Base-by-base conservation (phyloP, 306 rosid species). In the Rosa rugosa region DNA sequence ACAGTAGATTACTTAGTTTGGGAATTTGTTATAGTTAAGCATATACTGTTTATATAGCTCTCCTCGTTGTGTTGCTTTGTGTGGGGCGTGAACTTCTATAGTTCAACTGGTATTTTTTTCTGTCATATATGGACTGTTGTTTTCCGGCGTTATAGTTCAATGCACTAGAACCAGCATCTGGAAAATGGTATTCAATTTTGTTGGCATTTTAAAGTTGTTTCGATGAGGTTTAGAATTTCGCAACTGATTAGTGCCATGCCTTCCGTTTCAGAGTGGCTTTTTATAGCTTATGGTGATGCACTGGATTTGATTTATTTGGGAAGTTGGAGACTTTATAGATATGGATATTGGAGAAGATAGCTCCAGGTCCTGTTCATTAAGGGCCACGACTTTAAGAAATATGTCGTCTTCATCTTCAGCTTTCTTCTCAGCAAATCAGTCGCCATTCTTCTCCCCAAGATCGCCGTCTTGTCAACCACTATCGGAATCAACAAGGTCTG, bases 401-500 rank as follows among this genome's bases (percentile, higher is more conserved):
- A 80, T 88, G 88, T 93, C 97, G 2, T 88, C 98, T 0, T 90
- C 98, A 9, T 93, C 98, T 75, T 91, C 97, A 6, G 85, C 87
- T 7, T 93, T 93, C 77, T 88, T 87, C 72, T 93, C 98, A 12
- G 98, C 97, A 31, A 87, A 87, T 64, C 98, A 91, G 82, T 93
- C 98, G 5, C 98, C 98, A 2, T 91, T 93, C 77, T 91, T 91
- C 81, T 93, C 97, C 78, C 98, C 98, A 42, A 90, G 97, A 83
- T 84, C 93, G 5, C 83, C 97, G 13, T 50, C 98, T 34, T 82
- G 84, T 75, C 88, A 84, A 31, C 20, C 42, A 49, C 81, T 83
- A 46, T 84, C 88, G 17, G 90, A 90, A 65, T 82, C 91, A 53
- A 77, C 87, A 2, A 83, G 80, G 75, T 80, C 84, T 46, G 90